Conservation (phyloP, 768 basidiomycete genomes). For the Boletus tylopilopsis region DNA sequence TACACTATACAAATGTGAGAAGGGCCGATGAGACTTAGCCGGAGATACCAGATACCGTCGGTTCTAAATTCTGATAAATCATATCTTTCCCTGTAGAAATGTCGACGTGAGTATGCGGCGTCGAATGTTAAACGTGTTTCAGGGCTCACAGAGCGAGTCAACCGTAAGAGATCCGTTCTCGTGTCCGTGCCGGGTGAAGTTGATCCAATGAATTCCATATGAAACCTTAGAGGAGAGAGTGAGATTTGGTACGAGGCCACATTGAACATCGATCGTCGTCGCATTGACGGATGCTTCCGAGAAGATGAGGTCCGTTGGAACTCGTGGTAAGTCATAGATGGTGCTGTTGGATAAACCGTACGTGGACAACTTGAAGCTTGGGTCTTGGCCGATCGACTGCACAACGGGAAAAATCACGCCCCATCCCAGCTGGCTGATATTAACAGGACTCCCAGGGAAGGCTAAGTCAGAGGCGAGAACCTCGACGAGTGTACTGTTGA, state of each 20-base stretch:
- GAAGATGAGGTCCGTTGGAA: not conserved
- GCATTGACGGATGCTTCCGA: not conserved
- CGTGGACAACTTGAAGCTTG: not conserved
- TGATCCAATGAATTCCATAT: not conserved
- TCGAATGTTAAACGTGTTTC: too few relatives aligned
- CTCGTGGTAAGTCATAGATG: not conserved
- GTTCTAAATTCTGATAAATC: not conserved
- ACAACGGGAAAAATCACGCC: not conserved
- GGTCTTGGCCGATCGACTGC: too few relatives aligned
- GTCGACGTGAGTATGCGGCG: not conserved
- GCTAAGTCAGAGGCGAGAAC: not conserved
- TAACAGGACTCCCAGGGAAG: not conserved
- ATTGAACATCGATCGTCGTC: not conserved
- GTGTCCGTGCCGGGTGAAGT: not conserved
- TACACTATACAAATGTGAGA: not conserved
- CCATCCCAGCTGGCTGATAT: not conserved
- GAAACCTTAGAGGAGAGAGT: not conserved
- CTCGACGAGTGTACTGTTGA: not conserved
- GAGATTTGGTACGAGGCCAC: not conserved
- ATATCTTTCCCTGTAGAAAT: not conserved
- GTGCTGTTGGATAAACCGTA: not conserved
- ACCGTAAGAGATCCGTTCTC: not conserved
- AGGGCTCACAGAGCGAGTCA: too few relatives aligned
- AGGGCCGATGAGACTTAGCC: not conserved
- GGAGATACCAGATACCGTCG: not conserved